phyloP scores from a whole-genome alignment of 495 filamentous ascomycete species.

The Aspergillus bridgeri region DNA sequence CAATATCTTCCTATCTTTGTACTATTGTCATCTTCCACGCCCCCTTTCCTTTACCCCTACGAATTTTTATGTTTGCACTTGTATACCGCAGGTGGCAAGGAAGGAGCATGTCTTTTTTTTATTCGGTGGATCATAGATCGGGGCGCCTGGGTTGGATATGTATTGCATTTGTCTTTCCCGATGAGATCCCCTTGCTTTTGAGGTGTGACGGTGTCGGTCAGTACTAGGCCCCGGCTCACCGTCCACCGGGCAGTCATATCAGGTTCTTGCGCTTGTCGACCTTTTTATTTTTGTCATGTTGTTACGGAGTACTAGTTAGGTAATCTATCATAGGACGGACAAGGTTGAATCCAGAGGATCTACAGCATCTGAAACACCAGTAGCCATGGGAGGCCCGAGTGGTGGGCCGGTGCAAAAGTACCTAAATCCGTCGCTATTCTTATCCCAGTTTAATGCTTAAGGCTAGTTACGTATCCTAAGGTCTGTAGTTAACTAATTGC shows the following conservation, averaged over 20 bases:
- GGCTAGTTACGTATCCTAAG: not conserved
- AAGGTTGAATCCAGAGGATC: not conserved
- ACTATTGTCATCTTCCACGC: not conserved
- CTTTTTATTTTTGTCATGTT: not conserved
- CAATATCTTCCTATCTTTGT: not conserved
- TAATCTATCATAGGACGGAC: not conserved
- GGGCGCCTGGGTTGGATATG: constrained; percentile 12
- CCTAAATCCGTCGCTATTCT: not conserved
- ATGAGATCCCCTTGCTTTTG: not conserved
- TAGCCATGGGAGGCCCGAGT: not conserved
- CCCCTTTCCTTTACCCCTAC: not conserved
- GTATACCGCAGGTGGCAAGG: not conserved
- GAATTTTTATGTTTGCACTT: not conserved
- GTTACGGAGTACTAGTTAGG: not conserved
- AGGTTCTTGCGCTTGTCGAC: not conserved
- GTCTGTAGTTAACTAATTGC: no score
- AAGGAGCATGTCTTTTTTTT: constrained; percentile 3
- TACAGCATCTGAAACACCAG: not conserved
- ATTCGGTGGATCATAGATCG: constrained; percentile 9
- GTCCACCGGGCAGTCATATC: not conserved
- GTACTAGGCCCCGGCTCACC: not conserved
- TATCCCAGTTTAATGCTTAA: not conserved
- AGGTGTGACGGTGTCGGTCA: not conserved
- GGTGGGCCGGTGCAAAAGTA: not conserved
- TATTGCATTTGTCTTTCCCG: not conserved